Evolutionary conservation across 2,329 filamentous ascomycete species (phyloP), one percentile per base, ranked within the genome.

Genomic region (Seiridium cupressi): DNA sequence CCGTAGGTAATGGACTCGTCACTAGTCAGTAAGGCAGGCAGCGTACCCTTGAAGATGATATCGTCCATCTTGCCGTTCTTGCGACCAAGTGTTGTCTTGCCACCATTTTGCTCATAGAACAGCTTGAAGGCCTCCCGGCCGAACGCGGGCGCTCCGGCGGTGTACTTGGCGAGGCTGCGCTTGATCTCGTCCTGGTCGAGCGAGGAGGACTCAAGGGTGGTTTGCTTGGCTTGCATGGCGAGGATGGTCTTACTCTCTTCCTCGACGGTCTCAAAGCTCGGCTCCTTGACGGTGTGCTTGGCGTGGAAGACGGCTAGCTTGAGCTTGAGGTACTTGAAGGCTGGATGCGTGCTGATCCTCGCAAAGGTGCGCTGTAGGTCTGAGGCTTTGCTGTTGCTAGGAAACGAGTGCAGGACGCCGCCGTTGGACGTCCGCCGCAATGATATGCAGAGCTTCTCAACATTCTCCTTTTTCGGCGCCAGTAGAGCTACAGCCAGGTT

Each of bases 401-500:
- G 76, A 65, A 85, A 85, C 1, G 79, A 74, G 64, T 84, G 80
- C 60, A 84, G 72, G 2, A 82, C 78, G 49, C 74, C 71, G 38
- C 54, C 54, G 2, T 77, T 74, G 11, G 73, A 76, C 3, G 76
- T 71, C 26, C 73, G 68, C 34, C 73, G 73, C 34, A 83, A 73
- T 10, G 72, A 76, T n/a, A 70, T 71, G 51, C 74, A 74, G 10
- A 81, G 72, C 18, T 73, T 74, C 51, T 73, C 68, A 47, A 84
- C 74, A 8, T 75, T 75, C 55, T 81, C 79, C 26, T 73, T 71
- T 36, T 78, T 76, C 4, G 83, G 77, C 6, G 82, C 81, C 49
- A 85, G 76, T 6, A 85, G 74, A 13, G 83, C 82, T 7, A 86
- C 79, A 32, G 83, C 82, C 51, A 84, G 74, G 66, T 85, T 85